A percentile compares a stretch with the other conserved stretches of the same genome.
phyloP scores from a whole-genome alignment of 352 stramenopile species.

The Globisporangium emineosum region DNA sequence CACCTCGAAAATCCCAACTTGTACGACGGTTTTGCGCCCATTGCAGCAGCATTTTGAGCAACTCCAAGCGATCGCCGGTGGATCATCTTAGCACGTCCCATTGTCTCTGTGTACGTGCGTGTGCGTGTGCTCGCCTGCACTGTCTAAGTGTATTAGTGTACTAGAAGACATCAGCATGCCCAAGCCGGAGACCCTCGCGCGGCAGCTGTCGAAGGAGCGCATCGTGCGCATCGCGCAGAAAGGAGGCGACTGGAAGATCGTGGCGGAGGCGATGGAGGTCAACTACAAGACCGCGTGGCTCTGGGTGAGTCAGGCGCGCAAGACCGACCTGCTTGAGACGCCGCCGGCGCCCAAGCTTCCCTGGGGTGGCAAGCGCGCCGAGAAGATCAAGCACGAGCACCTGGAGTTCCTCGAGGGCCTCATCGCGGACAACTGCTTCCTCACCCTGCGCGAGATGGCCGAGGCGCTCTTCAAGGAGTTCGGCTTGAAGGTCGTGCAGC shows the following conservation, averaged over 20 bases:
- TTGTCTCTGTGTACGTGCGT: not conserved
- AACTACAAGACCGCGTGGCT: constrained; percentile 26
- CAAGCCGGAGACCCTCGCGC: constrained; percentile 21
- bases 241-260: constrained; percentile 21
- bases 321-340: constrained; percentile 19
- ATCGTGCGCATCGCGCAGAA: constrained; percentile 22
- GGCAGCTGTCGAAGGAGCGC: constrained; percentile 18
- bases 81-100: no score
- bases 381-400: constrained; percentile 22
- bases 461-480: constrained; percentile 17
- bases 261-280: constrained; percentile 19
- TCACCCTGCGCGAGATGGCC: constrained; percentile 22
- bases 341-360: constrained; percentile 10
- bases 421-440: constrained; percentile 19
- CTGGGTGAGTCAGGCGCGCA: constrained; percentile 21
- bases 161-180: constrained; percentile 7
- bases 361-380: constrained; percentile 21
- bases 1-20: not conserved
- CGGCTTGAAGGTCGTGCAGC: constrained; percentile 16
- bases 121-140: not conserved
- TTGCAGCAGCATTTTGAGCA: not conserved
- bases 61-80: not conserved
- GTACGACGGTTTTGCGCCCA: not conserved
- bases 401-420: constrained; percentile 19
- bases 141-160: not conserved